Evolutionary conservation across 2,329 filamentous ascomycete species (phyloP), one percentile per base, ranked within the genome.

Genomic region (Proliferodiscus dingleyae): DNA sequence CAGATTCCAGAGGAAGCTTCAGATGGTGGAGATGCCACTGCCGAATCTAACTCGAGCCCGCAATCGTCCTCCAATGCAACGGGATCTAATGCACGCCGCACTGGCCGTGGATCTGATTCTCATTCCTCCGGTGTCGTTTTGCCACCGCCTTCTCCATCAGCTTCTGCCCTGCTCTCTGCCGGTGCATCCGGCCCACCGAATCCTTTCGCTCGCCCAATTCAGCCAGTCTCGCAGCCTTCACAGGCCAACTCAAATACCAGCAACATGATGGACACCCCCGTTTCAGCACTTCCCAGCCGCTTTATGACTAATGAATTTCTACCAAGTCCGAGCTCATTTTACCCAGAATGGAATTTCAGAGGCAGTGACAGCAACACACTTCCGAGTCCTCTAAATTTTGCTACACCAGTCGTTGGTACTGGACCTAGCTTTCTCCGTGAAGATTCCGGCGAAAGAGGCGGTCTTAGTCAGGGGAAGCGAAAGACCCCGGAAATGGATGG

Each of bases 1-100:
- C 89, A 96, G 62, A 98, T 98, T 59, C 93, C 93, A 0, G 91
- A 89, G 55, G 93, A 95, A 60, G 81, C 83, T 32, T 94, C 89
- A 8, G 89, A 95, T 36, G 81, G 82, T 46, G 85, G 52, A 37
- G 56, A 78, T 50, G 85, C 81, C 37, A 87, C 85, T 3, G 87
- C 76, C 37, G 87, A 87, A 45, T 87, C 86, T 65, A 64, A 78
- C 65, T 71, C 85, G 61, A 61, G 63, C 34, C 61, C 62, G 18
- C 53, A 53, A 15, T 61, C 60, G 15, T 51, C 57, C 18, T 58
- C 50, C 24, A 58, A 59, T 41, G 52, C 45, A 18, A 37, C 59
- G 26, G 51, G 53, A 13, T 50, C 50, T 1, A 46, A 60, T 46
- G 46, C 47, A 38, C 59, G 49, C 8, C 56, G 52, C 18, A 61